Percentiles rank a stretch among this genome's conserved stretches.
phyloP scores from a whole-genome alignment of 1,284 basidiomycete species.

The Sporisorium reilianum region DNA sequence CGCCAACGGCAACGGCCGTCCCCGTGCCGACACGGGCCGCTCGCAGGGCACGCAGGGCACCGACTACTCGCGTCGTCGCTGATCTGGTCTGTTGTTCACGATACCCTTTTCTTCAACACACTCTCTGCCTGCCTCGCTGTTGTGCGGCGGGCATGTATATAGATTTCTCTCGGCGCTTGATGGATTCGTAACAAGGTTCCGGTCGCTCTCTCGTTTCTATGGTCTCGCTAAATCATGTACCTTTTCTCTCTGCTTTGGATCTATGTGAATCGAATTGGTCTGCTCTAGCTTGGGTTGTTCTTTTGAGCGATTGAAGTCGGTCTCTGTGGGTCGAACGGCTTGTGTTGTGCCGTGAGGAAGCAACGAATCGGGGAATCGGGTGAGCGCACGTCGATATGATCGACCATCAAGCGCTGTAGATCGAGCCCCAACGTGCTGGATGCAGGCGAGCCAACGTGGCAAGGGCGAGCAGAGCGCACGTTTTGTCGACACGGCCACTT shows the following conservation, averaged over 20 bases:
- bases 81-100: not conserved
- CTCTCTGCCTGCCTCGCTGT: not conserved
- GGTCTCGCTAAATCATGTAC: constrained; percentile 12
- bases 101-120: constrained; percentile 1
- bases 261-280: not conserved
- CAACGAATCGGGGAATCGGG: too few relatives aligned
- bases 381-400: too few relatives aligned
- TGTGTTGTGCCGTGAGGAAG: too few relatives aligned
- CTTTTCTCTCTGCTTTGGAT: not conserved
- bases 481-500: too few relatives aligned
- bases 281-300: not conserved
- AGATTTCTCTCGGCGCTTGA: constrained; percentile 2
- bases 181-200: not conserved
- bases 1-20: constrained; percentile 28
- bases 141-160: not conserved
- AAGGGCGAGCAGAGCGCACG: too few relatives aligned
- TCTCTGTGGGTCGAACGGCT: too few relatives aligned
- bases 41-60: constrained; percentile 32
- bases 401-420: too few relatives aligned
- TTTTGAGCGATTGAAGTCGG: too few relatives aligned
- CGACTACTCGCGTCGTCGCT: constrained; percentile 45
- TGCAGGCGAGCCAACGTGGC: too few relatives aligned
- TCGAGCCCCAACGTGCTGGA: too few relatives aligned
- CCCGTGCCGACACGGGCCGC: constrained; percentile 24
- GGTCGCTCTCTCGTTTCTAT: not conserved